Base-by-base conservation (phyloP, 345 rosid genomes). In the Pseudoturritis turrita region DNA sequence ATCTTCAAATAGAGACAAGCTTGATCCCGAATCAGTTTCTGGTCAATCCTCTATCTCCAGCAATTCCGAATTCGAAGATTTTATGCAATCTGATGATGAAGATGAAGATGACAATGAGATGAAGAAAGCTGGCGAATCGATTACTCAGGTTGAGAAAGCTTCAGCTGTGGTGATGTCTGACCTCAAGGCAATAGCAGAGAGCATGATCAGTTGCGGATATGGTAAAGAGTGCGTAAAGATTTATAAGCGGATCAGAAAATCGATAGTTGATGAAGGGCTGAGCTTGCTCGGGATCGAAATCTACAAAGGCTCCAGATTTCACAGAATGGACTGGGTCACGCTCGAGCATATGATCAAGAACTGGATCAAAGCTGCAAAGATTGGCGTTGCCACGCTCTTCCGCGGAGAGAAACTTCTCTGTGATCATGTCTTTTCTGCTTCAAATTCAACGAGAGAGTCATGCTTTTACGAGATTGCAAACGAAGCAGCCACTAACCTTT, bases 121-220 rank as follows among this genome's bases (percentile, higher is more conserved):
- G 15, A 79, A 46, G 65, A 73, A 45, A 53, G 79, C 68, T 7
- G 73, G 81, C 0, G 78, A 83, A 21, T 82, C 83, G 0, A 83
- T 74, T 56, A 64, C 73, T 39, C 68, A 82, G 51, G 81, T 70
- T 33, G 88, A 75, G 72, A 77, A 64, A 73, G 73, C 68, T 65
- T 71, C 84, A 4, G 78, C 72, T 5, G 29, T 68, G 15, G 88
- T 80, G 21, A 79, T 89, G 89, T 76, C 79, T 2, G 92, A 88
- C 73, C 52, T 91, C 31, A 89, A 86, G 62, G 80, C 80, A 0
- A 89, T 89, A 25, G 93, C 96, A 13, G 96, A 86, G 23, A 84
- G 84, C 65, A 91, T 95, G 97, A 83, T 85, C 47, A 69, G 81
- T 33, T 86, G 79, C 15, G 97, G 99, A 22, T 91, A 91, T 43